phyloP scores from a whole-genome alignment of 306 rosid genomes.

The Sicyos baderoa region DNA sequence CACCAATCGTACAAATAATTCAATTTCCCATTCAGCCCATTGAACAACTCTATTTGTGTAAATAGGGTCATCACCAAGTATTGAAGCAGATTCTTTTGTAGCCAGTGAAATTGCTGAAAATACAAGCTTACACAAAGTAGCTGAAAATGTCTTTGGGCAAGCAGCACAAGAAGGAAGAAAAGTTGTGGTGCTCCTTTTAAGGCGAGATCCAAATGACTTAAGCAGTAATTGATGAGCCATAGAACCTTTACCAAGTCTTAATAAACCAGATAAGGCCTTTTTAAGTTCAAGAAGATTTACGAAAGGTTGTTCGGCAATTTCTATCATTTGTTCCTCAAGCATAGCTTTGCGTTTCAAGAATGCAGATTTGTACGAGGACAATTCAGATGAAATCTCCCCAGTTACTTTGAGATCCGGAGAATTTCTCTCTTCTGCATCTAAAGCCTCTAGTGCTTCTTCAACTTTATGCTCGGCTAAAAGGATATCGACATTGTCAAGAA shows the following conservation, averaged over 20 bases:
- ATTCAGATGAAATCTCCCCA: conserved; percentile 45
- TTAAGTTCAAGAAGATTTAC: conserved; percentile 51
- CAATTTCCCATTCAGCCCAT: conserved; percentile 99
- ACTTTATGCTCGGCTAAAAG: conserved; percentile 77
- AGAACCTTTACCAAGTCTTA: conserved; percentile 86
- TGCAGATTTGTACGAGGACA: conserved; percentile 42
- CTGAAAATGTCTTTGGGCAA: conserved; percentile 75
- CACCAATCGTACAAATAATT: conserved; percentile 73
- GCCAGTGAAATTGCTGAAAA: conserved; percentile 67
- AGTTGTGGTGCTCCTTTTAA: conserved; percentile 59
- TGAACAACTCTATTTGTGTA: conserved; percentile 85
- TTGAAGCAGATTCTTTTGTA: conserved; percentile 60
- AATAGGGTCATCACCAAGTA: conserved; percentile 87
- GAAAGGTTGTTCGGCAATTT: conserved; percentile 59
- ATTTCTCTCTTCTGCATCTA: conserved; percentile 74
- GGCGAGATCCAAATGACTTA: conserved; percentile 51
- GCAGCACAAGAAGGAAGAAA: conserved; percentile 75
- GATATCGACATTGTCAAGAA: conserved; percentile 66
- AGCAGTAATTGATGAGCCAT: conserved; percentile 65
- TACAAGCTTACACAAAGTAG: conserved; percentile 62
- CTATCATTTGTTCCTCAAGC: conserved; percentile 62
- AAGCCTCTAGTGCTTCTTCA: conserved; percentile 85
- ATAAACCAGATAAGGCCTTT: conserved; percentile 57
- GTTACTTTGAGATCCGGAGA: conserved; percentile 49
- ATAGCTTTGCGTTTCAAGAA: conserved; percentile 56